Percentiles rank a stretch among this genome's conserved stretches.
phyloP scores from a whole-genome alignment of 768 basidiomycete species.

The Sporobolomyces phaffii region DNA sequence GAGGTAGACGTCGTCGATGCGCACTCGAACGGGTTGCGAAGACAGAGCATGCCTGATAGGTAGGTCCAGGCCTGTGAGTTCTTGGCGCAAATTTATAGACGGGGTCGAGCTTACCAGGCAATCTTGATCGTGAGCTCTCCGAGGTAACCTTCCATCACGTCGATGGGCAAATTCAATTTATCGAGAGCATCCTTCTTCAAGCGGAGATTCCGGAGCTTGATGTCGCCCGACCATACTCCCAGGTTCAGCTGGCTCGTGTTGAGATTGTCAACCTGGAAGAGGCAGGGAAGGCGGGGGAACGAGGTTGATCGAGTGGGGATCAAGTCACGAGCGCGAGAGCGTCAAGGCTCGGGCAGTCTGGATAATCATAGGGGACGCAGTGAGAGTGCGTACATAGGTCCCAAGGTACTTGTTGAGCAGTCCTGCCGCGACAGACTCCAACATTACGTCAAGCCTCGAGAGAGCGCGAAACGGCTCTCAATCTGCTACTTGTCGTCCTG shows the following conservation, averaged over 20 bases:
- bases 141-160: conserved; percentile 85
- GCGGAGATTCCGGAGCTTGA: conserved; percentile 57
- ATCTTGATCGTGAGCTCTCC: conserved; percentile 79
- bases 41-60: conserved; percentile 56
- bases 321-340: not conserved
- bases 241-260: conserved; percentile 92
- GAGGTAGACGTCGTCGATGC: conserved; percentile 89
- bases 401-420: conserved; percentile 23
- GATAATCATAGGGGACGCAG: no score
- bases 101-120: conserved; percentile 58
- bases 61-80: no score
- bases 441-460: not conserved
- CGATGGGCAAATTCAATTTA: conserved; percentile 89
- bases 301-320: conserved; percentile 78
- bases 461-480: no score
- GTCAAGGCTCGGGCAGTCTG: no score
- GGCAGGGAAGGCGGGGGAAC: conserved; percentile 47
- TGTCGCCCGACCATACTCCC: conserved; percentile 74
- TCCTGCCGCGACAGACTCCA: conserved; percentile 20
- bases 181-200: conserved; percentile 90
- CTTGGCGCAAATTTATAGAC: no score
- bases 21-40: conserved; percentile 81
- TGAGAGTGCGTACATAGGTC: conserved; percentile 32
- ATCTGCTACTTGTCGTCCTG: no score
- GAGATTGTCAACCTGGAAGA: conserved; percentile 79